Evolutionary conservation across 129 eudicot genomes (phyloP).

Genomic region (Smallanthus sonchifolius): DNA sequence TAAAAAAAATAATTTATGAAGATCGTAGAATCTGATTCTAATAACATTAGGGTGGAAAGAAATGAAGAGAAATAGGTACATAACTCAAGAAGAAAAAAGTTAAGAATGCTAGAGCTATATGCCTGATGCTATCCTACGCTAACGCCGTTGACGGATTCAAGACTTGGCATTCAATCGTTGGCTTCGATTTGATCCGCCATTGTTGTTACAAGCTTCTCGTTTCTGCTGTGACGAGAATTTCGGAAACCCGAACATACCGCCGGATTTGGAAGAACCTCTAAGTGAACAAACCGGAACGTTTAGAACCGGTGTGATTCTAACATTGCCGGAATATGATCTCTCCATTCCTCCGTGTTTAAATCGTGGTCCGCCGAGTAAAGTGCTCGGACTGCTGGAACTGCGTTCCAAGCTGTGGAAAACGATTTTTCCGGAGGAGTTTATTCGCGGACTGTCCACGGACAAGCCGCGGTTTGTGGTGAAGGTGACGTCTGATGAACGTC

Average conservation of each 20-base stretch:
- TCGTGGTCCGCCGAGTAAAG: conserved; percentile 67
- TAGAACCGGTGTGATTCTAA: conserved; percentile 70
- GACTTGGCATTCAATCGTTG: conserved; percentile 9
- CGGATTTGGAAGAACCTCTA: conserved; percentile 62
- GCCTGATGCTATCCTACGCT: conserved; percentile 17
- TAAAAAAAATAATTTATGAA: neutral
- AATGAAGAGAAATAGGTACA: conserved; percentile 11
- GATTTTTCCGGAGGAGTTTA: conserved; percentile 77
- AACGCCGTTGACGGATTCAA: conserved; percentile 8
- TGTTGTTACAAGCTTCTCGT: conserved; percentile 24
- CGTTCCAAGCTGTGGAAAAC: conserved; percentile 79
- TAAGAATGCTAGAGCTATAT: conserved; percentile 7
- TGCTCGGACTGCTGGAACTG: conserved; percentile 89
- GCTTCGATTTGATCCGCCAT: conserved; percentile 25
- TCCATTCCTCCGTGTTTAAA: conserved; percentile 61
- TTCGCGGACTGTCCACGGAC: conserved; percentile 78
- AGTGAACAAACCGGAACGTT: conserved; percentile 88
- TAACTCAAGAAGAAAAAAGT: neutral
- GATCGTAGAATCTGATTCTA: conserved; percentile 18
- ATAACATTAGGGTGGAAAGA: conserved; percentile 5
- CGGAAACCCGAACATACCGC: conserved; percentile 60
- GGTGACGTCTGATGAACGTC: conserved; percentile 32
- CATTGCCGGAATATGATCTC: conserved; percentile 79
- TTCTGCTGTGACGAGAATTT: conserved; percentile 52
- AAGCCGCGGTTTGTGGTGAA: conserved; percentile 29